Conservation (phyloP, 768 basidiomycete genomes). For the Termitomyces titanicus region DNA sequence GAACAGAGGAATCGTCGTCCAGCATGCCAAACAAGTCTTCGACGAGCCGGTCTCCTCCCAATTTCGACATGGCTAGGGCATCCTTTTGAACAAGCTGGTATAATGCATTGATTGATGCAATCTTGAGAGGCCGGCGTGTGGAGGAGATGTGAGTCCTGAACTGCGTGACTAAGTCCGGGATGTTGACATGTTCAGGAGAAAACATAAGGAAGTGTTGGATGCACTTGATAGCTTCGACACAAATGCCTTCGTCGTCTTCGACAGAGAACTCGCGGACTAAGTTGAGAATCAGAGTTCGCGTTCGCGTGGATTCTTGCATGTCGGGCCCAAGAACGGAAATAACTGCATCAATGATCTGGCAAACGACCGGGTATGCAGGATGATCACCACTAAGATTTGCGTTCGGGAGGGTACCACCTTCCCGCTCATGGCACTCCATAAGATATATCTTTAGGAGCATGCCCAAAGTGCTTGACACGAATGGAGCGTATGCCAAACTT, state of each 20-base stretch:
- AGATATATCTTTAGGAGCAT: slow-evolving; percentile 89
- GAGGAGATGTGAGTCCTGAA: slow-evolving; percentile 82
- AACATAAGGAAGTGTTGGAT: slow-evolving; percentile 98
- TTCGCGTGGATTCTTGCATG: slow-evolving; percentile 81
- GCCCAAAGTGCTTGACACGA: slow-evolving; percentile 82
- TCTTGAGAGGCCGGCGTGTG: slow-evolving; percentile 77
- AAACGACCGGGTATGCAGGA: slow-evolving; percentile 88
- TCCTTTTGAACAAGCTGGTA: slow-evolving; percentile 98
- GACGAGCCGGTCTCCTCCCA: slow-evolving; percentile 92
- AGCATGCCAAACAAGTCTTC: slow-evolving; percentile 94
- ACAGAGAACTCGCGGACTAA: slow-evolving; percentile 81
- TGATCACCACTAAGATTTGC: slow-evolving; percentile 88
- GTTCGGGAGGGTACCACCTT: slow-evolving; percentile 80
- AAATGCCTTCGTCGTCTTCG: slow-evolving; percentile 84
- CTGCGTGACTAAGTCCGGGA: slow-evolving; percentile 73
- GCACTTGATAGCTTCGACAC: slow-evolving; percentile 93
- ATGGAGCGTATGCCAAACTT: slow-evolving; percentile 87
- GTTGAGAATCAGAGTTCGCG: slow-evolving; percentile 77
- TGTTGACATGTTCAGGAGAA: slow-evolving; percentile 77
- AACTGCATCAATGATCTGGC: slow-evolving; percentile 88
- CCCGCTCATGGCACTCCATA: slow-evolving; percentile 87
- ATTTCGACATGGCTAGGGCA: slow-evolving; percentile 83
- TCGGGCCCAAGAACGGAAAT: slow-evolving; percentile 95
- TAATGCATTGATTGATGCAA: slow-evolving; percentile 92
- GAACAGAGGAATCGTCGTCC: slow-evolving; percentile 90